Evolutionary conservation across 768 basidiomycete genomes (phyloP).

Genomic region (Dendrothele bispora): DNA sequence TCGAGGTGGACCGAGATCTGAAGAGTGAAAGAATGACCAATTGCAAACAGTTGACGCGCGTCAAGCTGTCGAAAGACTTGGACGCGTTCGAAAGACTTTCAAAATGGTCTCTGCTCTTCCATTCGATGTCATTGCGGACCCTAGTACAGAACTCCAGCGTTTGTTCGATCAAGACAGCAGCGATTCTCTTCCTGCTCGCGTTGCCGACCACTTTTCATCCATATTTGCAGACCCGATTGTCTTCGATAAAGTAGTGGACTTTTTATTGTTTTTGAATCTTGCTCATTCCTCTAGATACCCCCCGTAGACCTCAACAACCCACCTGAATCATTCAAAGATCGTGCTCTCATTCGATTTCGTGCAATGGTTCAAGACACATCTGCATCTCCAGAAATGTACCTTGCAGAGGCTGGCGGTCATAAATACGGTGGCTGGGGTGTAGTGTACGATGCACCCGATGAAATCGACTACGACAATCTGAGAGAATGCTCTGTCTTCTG

Average conservation of each 20-base stretch:
- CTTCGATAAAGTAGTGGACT: constrained; percentile 35
- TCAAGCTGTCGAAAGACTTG: too few relatives aligned
- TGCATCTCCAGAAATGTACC: constrained; percentile 69
- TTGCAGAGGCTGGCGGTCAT: constrained; percentile 42
- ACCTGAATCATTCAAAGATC: constrained; percentile 46
- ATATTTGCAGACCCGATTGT: constrained; percentile 41
- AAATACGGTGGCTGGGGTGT: constrained; percentile 75
- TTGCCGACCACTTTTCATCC: constrained; percentile 45
- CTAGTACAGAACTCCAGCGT: constrained; percentile 1
- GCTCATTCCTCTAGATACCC: constrained; percentile 7
- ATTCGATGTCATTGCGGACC: constrained; percentile 5
- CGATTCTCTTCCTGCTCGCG: constrained; percentile 38
- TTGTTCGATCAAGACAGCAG: constrained; percentile 1
- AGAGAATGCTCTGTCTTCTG: constrained; percentile 65
- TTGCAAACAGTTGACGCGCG: too few relatives aligned
- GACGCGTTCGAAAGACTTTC: too few relatives aligned
- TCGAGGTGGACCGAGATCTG: too few relatives aligned
- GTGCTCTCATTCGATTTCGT: constrained; percentile 61
- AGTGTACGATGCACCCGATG: constrained; percentile 36
- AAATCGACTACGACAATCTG: constrained; percentile 50
- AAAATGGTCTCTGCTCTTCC: constrained; percentile 6
- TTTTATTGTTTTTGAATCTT: not conserved
- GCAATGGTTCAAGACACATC: constrained; percentile 87
- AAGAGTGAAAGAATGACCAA: too few relatives aligned
- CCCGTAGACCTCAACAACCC: constrained; percentile 33